Evolutionary conservation across 805 yeast species (phyloP).

Genomic region (Starmerella kuoi): DNA sequence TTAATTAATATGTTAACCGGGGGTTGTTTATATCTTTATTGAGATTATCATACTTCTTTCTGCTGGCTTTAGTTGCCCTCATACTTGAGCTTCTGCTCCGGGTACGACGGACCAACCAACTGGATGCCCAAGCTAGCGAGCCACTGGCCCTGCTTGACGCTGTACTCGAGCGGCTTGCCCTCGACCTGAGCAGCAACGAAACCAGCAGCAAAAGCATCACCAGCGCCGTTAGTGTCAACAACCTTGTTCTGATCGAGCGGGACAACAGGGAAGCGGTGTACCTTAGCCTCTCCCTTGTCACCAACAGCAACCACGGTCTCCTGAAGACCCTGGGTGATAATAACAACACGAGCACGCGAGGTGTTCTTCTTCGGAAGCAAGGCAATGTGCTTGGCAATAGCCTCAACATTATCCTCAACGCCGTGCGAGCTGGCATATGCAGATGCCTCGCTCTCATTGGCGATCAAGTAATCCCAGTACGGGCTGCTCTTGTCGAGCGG

Average conservation of each 20-base stretch:
- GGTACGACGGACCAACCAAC: constrained; percentile 90
- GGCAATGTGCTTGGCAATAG: constrained; percentile 75
- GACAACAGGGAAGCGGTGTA: constrained; percentile 54
- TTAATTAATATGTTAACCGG: too few species aligned
- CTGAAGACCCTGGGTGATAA: constrained; percentile 91
- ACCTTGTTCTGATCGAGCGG: constrained; percentile 55
- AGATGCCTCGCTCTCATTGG: constrained; percentile 95
- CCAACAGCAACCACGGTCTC: constrained; percentile 70
- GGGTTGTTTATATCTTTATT: too few species aligned
- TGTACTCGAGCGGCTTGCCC: constrained; percentile 35
- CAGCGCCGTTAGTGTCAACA: constrained; percentile 96
- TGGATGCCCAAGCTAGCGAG: constrained; percentile 85
- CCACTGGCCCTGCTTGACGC: constrained; percentile 50
- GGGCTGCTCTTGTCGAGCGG: constrained; percentile 69
- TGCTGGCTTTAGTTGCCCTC: too few species aligned
- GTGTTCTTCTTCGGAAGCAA: constrained; percentile 61
- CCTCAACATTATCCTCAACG: constrained; percentile 49
- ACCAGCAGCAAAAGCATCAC: constrained; percentile 97
- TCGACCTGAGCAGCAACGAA: constrained; percentile 78
- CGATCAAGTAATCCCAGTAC: constrained; percentile 82
- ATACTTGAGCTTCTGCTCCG: constrained; percentile 28
- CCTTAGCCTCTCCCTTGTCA: constrained; percentile 33
- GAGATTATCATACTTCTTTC: too few species aligned
- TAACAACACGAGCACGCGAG: constrained; percentile 64
- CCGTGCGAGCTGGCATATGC: constrained; percentile 83